Base-by-base conservation (phyloP, 768 basidiomycete species). In the Boletus reticulatus region DNA sequence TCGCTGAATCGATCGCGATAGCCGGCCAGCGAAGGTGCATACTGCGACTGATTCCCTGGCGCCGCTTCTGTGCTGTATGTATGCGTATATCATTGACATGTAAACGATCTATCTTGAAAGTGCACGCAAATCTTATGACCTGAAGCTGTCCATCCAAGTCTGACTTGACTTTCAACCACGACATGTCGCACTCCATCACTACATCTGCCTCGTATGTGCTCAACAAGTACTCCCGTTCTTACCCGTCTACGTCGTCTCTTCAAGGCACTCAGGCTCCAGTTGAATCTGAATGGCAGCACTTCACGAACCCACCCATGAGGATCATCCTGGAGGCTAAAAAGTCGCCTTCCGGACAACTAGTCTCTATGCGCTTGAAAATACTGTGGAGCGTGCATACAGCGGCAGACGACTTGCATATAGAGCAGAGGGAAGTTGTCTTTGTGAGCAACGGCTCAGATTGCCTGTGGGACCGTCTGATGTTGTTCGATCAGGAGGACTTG, bases 1-100 rank as follows among this genome's bases (percentile, higher is more conserved):
- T 50, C 36, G 27, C 52, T 59, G 48, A 63, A 53, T 29, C 22
- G 43, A 38, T 59, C 49, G 34, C 56, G 37, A 24, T 62, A 93
- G 92, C 87, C 91, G 53, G 92, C 92, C 45, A 91, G 79, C 65
- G 73, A 84, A 48, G 92, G 92, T 24, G 92, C 90, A 20, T 92
- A 89, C 73, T 88, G 85, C 64, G 92, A 94, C 70, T 93, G 64
- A 80, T 58, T 34, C 11, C 27, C 39, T 27, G 38, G 43, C 2
- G 39, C 7, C 48, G 16, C 2, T 39, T 14, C 16, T 39, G 9
- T 55, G 43, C 47, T 46, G 48, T 45, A n/a, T 53, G 47, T 55
- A 46, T 53, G 45, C 41, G 34, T 42, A 14, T 45, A 36, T 20
- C 20, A 9, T 39, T 20, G 22, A 22, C 37, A 14, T 52, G 51